Percentiles rank a stretch among this genome's conserved stretches.
These are phyloP conservation scores for Schoenoplectus triqueter DNA, from an alignment of 202 grass and related monocot genomes.

Conservation along the genomic window DNA sequence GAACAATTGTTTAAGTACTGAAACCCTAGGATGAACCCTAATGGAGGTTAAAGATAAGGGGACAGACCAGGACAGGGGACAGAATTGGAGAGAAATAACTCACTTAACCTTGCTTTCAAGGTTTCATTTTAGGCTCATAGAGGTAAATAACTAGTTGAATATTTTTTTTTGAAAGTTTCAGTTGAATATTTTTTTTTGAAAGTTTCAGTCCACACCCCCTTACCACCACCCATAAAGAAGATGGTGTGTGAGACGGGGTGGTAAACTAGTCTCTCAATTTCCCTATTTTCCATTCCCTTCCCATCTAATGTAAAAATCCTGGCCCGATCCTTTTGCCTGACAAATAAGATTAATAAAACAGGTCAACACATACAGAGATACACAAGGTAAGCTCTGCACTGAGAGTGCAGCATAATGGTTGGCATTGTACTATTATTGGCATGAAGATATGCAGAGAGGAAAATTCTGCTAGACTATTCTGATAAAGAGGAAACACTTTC, in stretches of 20 bases:
- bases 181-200: background rate
- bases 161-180: background rate
- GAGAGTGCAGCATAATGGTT: background rate
- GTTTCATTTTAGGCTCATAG: background rate
- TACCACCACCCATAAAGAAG: background rate
- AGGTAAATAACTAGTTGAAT: background rate
- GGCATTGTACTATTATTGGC: background rate
- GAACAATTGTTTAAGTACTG: background rate
- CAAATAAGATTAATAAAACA: background rate
- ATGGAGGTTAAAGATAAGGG: background rate
- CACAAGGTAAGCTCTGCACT: background rate
- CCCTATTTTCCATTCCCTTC: background rate
- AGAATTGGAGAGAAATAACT: background rate
- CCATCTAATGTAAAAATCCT: background rate
- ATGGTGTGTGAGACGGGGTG: background rate
- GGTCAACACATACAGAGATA: background rate
- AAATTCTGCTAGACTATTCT: background rate
- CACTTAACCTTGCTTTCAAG: background rate
- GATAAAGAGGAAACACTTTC: conserved; percentile 5
- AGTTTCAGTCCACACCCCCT: background rate
- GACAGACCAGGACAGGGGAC: background rate
- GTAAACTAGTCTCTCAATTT: background rate
- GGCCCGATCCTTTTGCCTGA: background rate
- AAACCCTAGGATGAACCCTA: background rate
- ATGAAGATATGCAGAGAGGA: background rate